Conservation (phyloP, 2,329 filamentous ascomycete species). For the Rhytidhysteron rufulum region DNA sequence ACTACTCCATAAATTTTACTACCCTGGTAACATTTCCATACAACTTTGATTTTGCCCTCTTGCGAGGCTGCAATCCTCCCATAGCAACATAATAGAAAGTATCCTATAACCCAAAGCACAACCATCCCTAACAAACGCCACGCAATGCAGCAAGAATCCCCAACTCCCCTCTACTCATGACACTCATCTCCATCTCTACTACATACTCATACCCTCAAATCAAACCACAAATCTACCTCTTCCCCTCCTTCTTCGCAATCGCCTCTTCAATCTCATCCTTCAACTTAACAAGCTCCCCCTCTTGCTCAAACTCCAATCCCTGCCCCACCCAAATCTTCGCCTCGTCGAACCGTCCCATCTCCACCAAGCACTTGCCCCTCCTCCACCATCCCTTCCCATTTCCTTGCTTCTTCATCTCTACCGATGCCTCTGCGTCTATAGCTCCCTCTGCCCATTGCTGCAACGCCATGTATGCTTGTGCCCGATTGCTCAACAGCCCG, state of each 20-base stretch:
- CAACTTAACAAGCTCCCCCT: slow-evolving; percentile 36
- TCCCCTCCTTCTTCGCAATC: slow-evolving; percentile 42
- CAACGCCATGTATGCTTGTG: slow-evolving; percentile 83
- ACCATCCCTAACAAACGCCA: background rate
- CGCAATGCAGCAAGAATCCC: background rate
- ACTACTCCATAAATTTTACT: no score
- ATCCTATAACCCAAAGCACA: background rate
- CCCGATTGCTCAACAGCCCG: slow-evolving; percentile 77
- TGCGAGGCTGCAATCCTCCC: no score
- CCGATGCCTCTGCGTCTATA: slow-evolving; percentile 82
- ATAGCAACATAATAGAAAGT: no score
- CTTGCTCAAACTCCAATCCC: slow-evolving; percentile 77
- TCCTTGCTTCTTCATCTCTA: slow-evolving; percentile 79
- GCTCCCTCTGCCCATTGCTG: slow-evolving; percentile 79
- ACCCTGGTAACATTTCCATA: no score
- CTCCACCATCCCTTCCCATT: slow-evolving; percentile 97
- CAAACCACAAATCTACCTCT: no score
- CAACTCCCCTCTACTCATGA: background rate
- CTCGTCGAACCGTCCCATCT: slow-evolving; percentile 88
- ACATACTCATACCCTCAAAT: no score
- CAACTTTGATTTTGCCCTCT: no score
- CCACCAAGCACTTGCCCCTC: slow-evolving; percentile 74
- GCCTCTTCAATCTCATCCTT: slow-evolving; percentile 46
- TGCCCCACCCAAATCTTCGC: slow-evolving; percentile 72
- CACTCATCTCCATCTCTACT: no score